Percentiles rank a stretch among this genome's conserved stretches.
Conservation (phyloP, 2,329 filamentous ascomycete species). For the Cladophialophora exuberans region DNA sequence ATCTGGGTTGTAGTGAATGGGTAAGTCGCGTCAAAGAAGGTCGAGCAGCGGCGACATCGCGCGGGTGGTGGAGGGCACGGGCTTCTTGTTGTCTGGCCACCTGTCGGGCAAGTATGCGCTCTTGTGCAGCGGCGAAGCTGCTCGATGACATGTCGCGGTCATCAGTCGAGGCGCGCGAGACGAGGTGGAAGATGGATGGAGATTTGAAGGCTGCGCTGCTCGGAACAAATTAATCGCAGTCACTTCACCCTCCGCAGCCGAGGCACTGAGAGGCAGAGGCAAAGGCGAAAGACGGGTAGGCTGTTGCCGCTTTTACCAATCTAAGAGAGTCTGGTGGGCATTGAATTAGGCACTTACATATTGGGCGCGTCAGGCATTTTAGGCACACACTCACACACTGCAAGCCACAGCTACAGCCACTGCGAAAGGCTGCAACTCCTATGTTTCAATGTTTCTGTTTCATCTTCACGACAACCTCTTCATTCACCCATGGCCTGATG, state of each 20-base stretch:
- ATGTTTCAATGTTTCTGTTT: constrained; percentile 17
- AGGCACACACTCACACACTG: not conserved
- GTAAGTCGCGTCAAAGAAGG: constrained; percentile 62
- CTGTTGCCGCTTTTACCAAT: too few species aligned
- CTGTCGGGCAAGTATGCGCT: constrained; percentile 80
- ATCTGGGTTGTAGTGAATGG: constrained; percentile 59
- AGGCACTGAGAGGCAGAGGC: constrained; percentile 1
- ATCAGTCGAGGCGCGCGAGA: constrained; percentile 4
- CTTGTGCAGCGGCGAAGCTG: constrained; percentile 87
- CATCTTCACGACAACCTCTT: constrained; percentile 8
- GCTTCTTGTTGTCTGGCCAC: constrained; percentile 71
- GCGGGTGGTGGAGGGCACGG: constrained; percentile 41
- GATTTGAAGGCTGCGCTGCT: not conserved
- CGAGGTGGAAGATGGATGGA: not conserved
- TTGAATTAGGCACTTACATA: too few species aligned
- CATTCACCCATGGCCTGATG: not conserved
- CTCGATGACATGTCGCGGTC: constrained; percentile 55
- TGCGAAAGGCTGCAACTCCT: constrained; percentile 10
- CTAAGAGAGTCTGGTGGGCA: too few species aligned
- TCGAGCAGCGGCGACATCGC: constrained; percentile 55
- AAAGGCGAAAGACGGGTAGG: not conserved
- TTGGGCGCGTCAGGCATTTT: too few species aligned
- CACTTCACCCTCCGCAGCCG: too few species aligned
- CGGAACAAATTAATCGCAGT: not conserved
- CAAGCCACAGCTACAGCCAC: not conserved